These are phyloP conservation scores for Mesembryanthemum crystallinum DNA, from an alignment of 148 eudicot species.

Conservation along the genomic window DNA sequence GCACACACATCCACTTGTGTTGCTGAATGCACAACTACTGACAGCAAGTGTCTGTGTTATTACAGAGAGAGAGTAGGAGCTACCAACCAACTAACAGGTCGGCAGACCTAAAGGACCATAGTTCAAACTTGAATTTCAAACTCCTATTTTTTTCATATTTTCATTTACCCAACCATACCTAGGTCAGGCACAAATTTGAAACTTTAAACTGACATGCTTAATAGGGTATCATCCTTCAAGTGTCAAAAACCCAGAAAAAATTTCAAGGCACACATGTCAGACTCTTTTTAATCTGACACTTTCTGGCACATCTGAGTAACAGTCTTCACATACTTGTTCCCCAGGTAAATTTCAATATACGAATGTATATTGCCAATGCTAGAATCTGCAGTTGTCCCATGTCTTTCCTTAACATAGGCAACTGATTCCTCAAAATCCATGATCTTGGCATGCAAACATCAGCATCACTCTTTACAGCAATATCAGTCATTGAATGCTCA, in stretches of 20 bases:
- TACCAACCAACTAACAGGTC: too few species aligned
- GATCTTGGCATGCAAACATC: constrained; percentile 28
- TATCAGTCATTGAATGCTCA: constrained; percentile 38
- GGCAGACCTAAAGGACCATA: not conserved
- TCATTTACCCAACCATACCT: not conserved
- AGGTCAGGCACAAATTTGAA: constrained; percentile 8
- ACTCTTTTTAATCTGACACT: constrained; percentile 20
- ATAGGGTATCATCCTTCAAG: not conserved
- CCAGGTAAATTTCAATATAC: not conserved
- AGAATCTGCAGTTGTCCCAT: constrained; percentile 51
- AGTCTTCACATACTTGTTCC: not conserved
- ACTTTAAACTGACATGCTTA: not conserved
- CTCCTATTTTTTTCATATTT: not conserved
- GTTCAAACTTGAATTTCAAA: not conserved
- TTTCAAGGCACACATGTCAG: constrained; percentile 45
- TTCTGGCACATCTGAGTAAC: too few species aligned
- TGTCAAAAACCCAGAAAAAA: constrained; percentile 26
- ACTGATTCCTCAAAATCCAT: constrained; percentile 26
- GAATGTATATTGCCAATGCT: not conserved
- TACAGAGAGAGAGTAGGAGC: not conserved
- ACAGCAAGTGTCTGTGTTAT: not conserved
- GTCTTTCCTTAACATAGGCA: constrained; percentile 38
- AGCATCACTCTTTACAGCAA: constrained; percentile 43
- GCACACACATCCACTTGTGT: not conserved
- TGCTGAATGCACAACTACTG: not conserved